Evolutionary conservation across 108 stramenopile species (phyloP), one percentile per base, ranked within the genome.

Genomic region (Nannochloropsis salina): DNA sequence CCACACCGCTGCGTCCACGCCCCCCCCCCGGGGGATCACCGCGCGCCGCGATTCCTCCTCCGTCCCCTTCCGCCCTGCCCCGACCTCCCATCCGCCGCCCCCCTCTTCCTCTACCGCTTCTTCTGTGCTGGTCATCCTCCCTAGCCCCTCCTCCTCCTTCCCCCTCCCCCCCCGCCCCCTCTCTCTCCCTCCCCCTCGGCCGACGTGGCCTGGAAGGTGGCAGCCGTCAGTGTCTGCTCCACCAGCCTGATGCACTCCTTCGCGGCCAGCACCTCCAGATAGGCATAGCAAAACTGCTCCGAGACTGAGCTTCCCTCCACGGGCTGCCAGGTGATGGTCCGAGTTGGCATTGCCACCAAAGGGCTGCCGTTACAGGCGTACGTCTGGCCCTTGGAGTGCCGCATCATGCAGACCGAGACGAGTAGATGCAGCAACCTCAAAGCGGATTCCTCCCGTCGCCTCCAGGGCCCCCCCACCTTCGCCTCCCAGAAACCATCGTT

Each of bases 401-500:
- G 90, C 80, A 95, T 89, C 83, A 93, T 89, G 8, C 93, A 45
- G 31, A 90, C 82, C 31, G 84, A 43, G 44, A 95, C 86, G 10
- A 94, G 83, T 20, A 86, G 84, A n/a, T 92, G 80, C 12, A 93
- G 92, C 22, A 90, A 92, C 20, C 87, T 43, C 1, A 93, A 92
- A 9, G 86, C 86, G n/a, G 9, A 43, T 21, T 41, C 22, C 81
- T 40, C 81, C 43, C 85, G 84, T 0, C 9, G 31, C 45, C 89
- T 83, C 88, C 88, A 94, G 44, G 92, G 94, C 43, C 87, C 85
- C 11, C 51, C 81, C 21, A 94, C 86, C 82, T 90, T 90, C 83
- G 92, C 91, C 80, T 93, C 88, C 89, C 94, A 95, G 86, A 95
- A 95, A 9, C 95, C 95, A 86, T 95, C 95, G 44, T 93, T 91